Evolutionary conservation across 1,284 basidiomycete genomes (phyloP), one percentile per base, ranked within the genome.

Genomic region (Mycena citricolor): DNA sequence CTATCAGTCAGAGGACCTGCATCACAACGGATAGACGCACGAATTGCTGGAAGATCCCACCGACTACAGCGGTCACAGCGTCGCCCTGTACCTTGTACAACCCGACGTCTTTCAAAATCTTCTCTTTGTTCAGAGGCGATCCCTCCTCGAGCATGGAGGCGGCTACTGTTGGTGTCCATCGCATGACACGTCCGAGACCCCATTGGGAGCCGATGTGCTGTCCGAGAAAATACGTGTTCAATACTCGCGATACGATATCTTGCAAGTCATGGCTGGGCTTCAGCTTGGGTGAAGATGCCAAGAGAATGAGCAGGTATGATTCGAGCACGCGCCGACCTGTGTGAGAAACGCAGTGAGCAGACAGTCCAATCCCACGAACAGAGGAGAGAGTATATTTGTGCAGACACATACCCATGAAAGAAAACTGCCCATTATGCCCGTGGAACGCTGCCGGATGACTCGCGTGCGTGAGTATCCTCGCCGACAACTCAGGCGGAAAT

Each of bases 51-150:
- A 79, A 88, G 10, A 89, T 74, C 2, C 81, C 86, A 20, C 87
- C 87, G 24, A 89, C 62, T n/a, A 89, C 69, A 1, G 84, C 86
- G 52, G 84, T 77, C 3, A 90, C 83, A 0, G 81, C 73, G 41
- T 85, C 80, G 5, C 88, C 87, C 57, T 84, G 77, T 20, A 90
- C 78, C 58, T 89, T 90, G 58, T 83, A 85, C 50, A 89, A 59
- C 2, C 87, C 87, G 1, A 82, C 74, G 39, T 72, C 71, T 50
- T 64, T 64, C 41, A 76, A 57, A 8, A 73, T 59, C 10, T 57
- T 56, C 21, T 54, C 45, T 39, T 61, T 60, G 32, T 62, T 57
- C 26, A 61, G 51, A n/a, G 62, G 60, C 19, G 42, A 48, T 3
- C 56, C 50, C 3, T 54, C 49, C 14, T 54, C 47, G 5, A 67